Percentiles rank a stretch among this genome's conserved stretches.
Evolutionary conservation across 2,329 filamentous ascomycete species (phyloP).

Genomic region (Cladorrhinum sp.): DNA sequence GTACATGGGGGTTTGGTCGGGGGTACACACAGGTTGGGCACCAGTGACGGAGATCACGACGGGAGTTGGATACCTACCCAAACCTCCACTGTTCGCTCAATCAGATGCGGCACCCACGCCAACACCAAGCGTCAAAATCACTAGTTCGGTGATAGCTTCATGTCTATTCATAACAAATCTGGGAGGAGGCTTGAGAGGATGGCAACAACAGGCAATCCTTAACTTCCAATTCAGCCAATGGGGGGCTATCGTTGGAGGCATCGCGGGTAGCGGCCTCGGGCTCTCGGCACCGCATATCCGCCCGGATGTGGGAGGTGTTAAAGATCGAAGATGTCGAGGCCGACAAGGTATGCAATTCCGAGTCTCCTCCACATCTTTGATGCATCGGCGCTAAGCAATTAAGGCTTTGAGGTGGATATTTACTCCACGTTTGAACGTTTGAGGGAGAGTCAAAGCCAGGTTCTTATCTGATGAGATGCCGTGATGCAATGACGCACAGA

Average conservation of each 20-base stretch:
- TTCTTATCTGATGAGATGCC: not conserved
- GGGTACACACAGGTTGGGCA: not conserved
- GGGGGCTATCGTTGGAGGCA: too few relatives aligned
- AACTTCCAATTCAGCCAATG: too few relatives aligned
- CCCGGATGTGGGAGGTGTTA: not conserved
- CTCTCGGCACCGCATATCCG: not conserved
- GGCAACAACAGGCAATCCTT: not conserved
- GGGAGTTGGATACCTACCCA: too few relatives aligned
- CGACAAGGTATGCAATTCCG: not conserved
- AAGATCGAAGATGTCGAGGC: not conserved
- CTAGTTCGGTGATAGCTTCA: not conserved
- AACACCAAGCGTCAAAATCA: too few relatives aligned
- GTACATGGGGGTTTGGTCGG: not conserved
- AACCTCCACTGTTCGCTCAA: too few relatives aligned
- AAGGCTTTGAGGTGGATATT: too few relatives aligned
- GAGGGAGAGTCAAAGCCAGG: not conserved
- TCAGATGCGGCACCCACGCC: too few relatives aligned
- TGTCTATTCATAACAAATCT: not conserved
- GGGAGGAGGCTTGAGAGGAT: not conserved
- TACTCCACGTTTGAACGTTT: too few relatives aligned
- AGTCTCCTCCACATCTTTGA: too few relatives aligned
- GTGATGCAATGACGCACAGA: not conserved
- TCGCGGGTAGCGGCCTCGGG: too few relatives aligned
- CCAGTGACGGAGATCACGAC: not conserved
- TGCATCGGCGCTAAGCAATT: too few relatives aligned